Conservation (phyloP, 2,329 filamentous ascomycete genomes). For the Emmonsia crescens region DNA sequence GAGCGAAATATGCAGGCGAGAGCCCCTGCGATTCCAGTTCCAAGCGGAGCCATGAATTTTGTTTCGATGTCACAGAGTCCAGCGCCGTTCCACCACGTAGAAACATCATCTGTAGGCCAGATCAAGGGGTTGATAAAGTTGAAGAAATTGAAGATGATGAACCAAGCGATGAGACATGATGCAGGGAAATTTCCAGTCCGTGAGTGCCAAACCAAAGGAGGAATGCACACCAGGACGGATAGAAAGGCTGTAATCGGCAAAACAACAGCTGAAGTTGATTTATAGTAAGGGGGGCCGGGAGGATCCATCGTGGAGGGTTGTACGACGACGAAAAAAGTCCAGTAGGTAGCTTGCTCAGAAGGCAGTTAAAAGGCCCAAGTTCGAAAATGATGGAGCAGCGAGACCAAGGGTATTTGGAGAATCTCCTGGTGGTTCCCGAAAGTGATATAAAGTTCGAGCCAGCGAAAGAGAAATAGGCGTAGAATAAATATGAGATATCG, state of each 20-base stretch:
- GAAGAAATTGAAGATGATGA: conserved; percentile 46
- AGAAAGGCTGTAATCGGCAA: conserved; percentile 42
- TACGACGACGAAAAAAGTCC: neutral
- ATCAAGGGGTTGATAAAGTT: conserved; percentile 52
- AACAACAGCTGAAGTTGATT: conserved; percentile 25
- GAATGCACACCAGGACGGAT: conserved; percentile 42
- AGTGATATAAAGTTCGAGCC: neutral
- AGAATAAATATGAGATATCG: neutral
- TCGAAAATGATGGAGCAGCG: neutral
- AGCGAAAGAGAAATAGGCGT: neutral
- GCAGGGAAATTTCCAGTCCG: conserved; percentile 51
- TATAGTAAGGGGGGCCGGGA: neutral
- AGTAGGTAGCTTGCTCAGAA: neutral
- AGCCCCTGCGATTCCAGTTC: conserved; percentile 43
- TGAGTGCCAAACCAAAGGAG: conserved; percentile 50
- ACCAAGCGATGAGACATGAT: conserved; percentile 46
- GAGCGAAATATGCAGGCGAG: conserved; percentile 49
- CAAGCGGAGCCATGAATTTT: conserved; percentile 45
- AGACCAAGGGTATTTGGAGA: neutral
- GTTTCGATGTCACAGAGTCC: conserved; percentile 55
- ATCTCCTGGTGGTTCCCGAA: neutral
- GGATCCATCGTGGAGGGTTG: neutral
- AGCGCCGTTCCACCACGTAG: conserved; percentile 46
- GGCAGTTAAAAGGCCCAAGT: neutral
- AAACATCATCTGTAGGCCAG: conserved; percentile 50